Base-by-base conservation (phyloP, 768 basidiomycete genomes). In the Suillus brevipes region DNA sequence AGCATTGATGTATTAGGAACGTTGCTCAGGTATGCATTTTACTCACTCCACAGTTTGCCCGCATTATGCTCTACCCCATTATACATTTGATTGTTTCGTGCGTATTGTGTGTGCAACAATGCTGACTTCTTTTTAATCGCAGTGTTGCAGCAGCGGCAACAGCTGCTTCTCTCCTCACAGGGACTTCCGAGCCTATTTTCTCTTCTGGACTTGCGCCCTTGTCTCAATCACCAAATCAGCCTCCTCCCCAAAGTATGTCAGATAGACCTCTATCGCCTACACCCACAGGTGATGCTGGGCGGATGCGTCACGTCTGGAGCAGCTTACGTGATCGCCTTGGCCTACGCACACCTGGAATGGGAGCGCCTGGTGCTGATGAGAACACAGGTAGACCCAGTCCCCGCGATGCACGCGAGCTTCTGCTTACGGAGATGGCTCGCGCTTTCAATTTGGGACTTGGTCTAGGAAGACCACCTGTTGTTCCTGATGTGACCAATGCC, bases 81-180 rank as follows among this genome's bases (percentile, higher is more conserved):
- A 13, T 20, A 67, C 47, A 47, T 38, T 60, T 62, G 40, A 58
- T 63, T 59, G 58, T 23, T 66, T 63, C 56, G 18, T 55, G 61
- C 34, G 38, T 34, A 43, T 23, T 47, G 31, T 14, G 31, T 14
- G 34, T 62, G 68, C 40, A 42, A 42, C 10, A 4, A 28, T 42
- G 18, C 18, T 59, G 58, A n/a, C 37, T 59, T 62, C 9, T 58
- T 12, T 55, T 9, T 20, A 23, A 20, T 23, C 73, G 58, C 67
- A 91, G 93, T 69, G 93, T 94, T 38, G 93, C 93, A 4, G 92
- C 93, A n/a, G 91, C 93, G 12, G 93, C 93, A n/a, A 94, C 92
- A 1, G 92, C 93, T 2, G 91, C 91, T 9, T 94, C 93, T 4
- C 82, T 92, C 36, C 82, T 92, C n/a, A 88, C 89, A 1, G 90